phyloP scores from a whole-genome alignment of 2,329 filamentous ascomycete species.

The Paraphoma sp. region DNA sequence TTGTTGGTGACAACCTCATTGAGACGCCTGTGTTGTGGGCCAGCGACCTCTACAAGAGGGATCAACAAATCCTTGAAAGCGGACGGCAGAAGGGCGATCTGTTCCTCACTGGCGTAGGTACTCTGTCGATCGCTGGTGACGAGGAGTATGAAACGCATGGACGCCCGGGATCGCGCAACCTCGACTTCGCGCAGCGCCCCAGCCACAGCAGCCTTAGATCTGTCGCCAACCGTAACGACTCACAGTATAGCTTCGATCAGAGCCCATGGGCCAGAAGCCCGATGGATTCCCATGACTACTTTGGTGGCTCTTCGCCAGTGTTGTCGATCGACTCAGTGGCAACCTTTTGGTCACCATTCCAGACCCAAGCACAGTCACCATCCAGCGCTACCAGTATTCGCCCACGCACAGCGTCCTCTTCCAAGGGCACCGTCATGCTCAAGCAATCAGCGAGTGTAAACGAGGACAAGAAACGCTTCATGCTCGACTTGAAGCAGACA shows the following conservation, averaged over 20 bases:
- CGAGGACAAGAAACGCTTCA: conserved; percentile 79
- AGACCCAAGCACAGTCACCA: conserved; percentile 69
- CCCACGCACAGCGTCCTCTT: conserved; percentile 71
- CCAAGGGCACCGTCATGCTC: conserved; percentile 70
- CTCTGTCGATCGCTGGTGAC: conserved; percentile 56
- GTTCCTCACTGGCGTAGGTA: conserved; percentile 55
- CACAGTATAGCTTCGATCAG: conserved; percentile 74
- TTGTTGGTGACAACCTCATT: conserved; percentile 82
- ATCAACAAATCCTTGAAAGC: conserved; percentile 67
- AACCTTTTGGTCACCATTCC: conserved; percentile 91
- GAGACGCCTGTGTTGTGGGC: conserved; percentile 92
- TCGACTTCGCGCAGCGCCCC: conserved; percentile 58
- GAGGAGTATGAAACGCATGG: conserved; percentile 53
- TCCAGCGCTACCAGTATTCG: conserved; percentile 67
- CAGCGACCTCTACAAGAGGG: conserved; percentile 83
- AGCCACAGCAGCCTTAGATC: conserved; percentile 65
- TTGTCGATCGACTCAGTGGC: conserved; percentile 76
- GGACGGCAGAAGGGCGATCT: conserved; percentile 58
- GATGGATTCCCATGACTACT: conserved; percentile 73
- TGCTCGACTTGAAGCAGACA: conserved; percentile 77
- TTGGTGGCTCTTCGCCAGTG: conserved; percentile 72
- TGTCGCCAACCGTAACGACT: conserved; percentile 67
- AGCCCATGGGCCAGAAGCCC: conserved; percentile 70
- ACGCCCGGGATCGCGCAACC: conserved; percentile 47
- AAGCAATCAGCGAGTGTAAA: conserved; percentile 60